Base-by-base conservation (phyloP, 1,284 basidiomycete genomes). In the Papiliotrema laurentii region DNA sequence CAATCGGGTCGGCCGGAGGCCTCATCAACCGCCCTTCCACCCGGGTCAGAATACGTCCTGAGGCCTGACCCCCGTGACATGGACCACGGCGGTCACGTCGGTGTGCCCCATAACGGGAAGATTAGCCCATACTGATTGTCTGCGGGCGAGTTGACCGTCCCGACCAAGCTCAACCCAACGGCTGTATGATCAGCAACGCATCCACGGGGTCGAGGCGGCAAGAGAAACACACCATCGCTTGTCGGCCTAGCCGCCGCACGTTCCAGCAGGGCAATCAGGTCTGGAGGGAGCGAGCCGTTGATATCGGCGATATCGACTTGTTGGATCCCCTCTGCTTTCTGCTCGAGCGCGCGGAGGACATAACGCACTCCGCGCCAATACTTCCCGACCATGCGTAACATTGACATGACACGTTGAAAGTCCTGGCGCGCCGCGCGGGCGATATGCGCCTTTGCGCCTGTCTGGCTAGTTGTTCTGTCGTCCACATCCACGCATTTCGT, bases 311-410 rank as follows among this genome's bases (percentile, higher is more conserved):
- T 9, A 26, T 25, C 14, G 39, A 24, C 13, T 10, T 41, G 19
- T 22, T 21, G 19, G 13, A 21, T 41, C 10, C 35, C 55, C 26
- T 53, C 49, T 16, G 47, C 51, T 25, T 51, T 59, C 30, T 59
- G 57, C 10, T 40, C 42, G 25, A 59, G 49, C 3, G 45, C 50
- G 27, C 50, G 47, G n/a, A 42, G 47, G 22, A 59, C 54, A 42
- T 59, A 59, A 21, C 57, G 49, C 10, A 52, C 54, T 24, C 57
- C 57, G 7, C 31, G 37, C 57, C 57, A 59, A 28, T 54, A 56
- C 19, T 24, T 31, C 24, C 51, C 41, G 4, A 59, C 35, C 10
- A 42, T 51, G 1, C 18, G 41, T 35, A 59, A 42, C n/a, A 59
- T 42, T 6, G 25, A 21, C 16, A 52, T 43, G 31, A 54, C 45